phyloP scores from a whole-genome alignment of 805 yeast species.

The Clavispora asparagi region DNA sequence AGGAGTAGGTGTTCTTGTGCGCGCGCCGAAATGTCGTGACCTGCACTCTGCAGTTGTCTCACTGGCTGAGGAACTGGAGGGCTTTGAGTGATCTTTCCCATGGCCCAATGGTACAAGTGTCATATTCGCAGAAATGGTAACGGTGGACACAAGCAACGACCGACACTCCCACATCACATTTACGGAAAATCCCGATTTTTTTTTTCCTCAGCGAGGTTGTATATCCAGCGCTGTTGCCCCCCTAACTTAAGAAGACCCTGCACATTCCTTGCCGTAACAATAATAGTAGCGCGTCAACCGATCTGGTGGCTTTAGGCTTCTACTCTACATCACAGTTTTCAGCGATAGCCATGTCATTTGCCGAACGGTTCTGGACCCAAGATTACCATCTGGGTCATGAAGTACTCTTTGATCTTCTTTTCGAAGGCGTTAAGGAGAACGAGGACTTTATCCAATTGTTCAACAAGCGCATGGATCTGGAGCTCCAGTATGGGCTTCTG shows the following conservation, averaged over 20 bases:
- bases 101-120: too few relatives aligned
- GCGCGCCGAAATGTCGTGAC: background rate
- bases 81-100: too few relatives aligned
- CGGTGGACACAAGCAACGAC: too few relatives aligned
- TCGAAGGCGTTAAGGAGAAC: conserved; percentile 65
- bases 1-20: background rate
- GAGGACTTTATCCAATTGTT: conserved; percentile 63
- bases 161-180: too few relatives aligned
- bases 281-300: background rate
- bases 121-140: too few relatives aligned
- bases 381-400: conserved; percentile 56
- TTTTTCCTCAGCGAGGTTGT: too few relatives aligned
- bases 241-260: background rate
- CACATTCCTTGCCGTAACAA: background rate
- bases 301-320: background rate
- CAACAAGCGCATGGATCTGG: conserved; percentile 67
- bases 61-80: too few relatives aligned
- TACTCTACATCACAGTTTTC: background rate
- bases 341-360: conserved; percentile 45
- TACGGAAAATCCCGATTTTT: too few relatives aligned
- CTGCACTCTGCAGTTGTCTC: background rate
- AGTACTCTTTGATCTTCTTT: conserved; percentile 46
- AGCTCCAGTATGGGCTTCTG: conserved; percentile 56
- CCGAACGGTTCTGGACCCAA: conserved; percentile 72
- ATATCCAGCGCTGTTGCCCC: background rate